These are phyloP conservation scores for Endocarpon pusillum DNA, from an alignment of 495 filamentous ascomycete species.

Conservation along the genomic window DNA sequence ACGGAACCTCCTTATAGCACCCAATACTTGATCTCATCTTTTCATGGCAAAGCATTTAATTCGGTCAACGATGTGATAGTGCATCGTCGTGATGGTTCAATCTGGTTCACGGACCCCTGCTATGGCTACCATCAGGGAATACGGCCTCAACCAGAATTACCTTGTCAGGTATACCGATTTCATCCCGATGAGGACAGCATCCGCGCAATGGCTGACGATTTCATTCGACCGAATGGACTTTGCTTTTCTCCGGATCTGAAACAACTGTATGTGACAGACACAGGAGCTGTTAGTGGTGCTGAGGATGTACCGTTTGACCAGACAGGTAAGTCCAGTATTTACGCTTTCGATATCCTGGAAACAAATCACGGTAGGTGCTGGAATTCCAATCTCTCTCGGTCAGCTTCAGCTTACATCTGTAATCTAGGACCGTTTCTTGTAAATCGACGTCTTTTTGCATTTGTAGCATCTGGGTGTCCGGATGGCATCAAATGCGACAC, in stretches of 20 bases:
- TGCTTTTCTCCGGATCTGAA: constrained; percentile 35
- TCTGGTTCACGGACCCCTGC: constrained; percentile 50
- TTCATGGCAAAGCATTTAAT: constrained; percentile 41
- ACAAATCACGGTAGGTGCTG: no score
- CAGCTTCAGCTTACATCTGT: neutral
- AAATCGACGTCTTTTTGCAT: constrained; percentile 40
- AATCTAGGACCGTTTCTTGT: constrained; percentile 22
- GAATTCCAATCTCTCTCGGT: neutral
- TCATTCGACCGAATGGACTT: constrained; percentile 39
- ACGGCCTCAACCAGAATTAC: constrained; percentile 31
- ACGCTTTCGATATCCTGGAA: constrained; percentile 17
- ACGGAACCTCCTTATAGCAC: constrained; percentile 9
- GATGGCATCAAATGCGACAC: constrained; percentile 45
- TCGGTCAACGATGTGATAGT: constrained; percentile 41
- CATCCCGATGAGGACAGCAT: constrained; percentile 28
- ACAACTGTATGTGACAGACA: constrained; percentile 39
- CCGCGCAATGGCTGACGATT: constrained; percentile 36
- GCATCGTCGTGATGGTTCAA: constrained; percentile 28
- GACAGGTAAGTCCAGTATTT: constrained; percentile 12
- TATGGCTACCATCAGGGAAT: constrained; percentile 43
- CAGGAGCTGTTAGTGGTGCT: constrained; percentile 25
- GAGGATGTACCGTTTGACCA: constrained; percentile 6
- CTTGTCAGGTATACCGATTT: constrained; percentile 39
- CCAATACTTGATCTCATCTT: constrained; percentile 23
- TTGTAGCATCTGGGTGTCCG: constrained; percentile 33